Evolutionary conservation across 176 grass and related monocot genomes (phyloP).

Genomic region (Aegilops umbellulata): DNA sequence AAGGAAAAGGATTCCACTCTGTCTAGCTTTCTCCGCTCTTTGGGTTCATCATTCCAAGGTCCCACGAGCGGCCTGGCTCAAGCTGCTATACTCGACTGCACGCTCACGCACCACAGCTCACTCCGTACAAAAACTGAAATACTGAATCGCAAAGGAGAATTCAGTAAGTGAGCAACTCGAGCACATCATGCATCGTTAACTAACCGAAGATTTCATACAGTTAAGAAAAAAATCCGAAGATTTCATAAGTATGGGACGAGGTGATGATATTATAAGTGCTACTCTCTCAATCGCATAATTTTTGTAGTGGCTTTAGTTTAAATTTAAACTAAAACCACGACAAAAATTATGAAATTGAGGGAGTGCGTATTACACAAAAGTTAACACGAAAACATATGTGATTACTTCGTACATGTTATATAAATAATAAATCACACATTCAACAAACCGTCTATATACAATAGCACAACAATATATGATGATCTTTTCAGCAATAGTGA

Average conservation of each 20-base stretch:
- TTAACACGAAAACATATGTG: background rate
- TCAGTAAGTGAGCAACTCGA: background rate
- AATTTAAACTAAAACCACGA: no score
- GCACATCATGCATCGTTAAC: background rate
- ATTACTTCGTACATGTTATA: background rate
- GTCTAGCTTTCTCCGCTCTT: slow-evolving; percentile 39
- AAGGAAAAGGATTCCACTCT: slow-evolving; percentile 45
- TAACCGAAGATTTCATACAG: background rate
- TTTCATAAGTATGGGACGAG: background rate
- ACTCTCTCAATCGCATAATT: no score
- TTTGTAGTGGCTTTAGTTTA: no score
- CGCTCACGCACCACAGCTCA: slow-evolving; percentile 1
- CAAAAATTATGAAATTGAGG: no score
- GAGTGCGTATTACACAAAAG: background rate
- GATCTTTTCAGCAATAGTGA: background rate
- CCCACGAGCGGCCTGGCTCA: slow-evolving; percentile 63
- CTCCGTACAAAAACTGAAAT: background rate
- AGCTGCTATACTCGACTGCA: background rate
- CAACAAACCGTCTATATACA: background rate
- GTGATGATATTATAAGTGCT: background rate
- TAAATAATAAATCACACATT: background rate
- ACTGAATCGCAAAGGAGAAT: background rate
- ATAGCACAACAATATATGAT: background rate
- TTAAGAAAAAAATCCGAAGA: no score
- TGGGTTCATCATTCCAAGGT: slow-evolving; percentile 59